Conservation (phyloP, 192 early-diverging fungal genomes). For the Rhizoclosmatium globosum region DNA sequence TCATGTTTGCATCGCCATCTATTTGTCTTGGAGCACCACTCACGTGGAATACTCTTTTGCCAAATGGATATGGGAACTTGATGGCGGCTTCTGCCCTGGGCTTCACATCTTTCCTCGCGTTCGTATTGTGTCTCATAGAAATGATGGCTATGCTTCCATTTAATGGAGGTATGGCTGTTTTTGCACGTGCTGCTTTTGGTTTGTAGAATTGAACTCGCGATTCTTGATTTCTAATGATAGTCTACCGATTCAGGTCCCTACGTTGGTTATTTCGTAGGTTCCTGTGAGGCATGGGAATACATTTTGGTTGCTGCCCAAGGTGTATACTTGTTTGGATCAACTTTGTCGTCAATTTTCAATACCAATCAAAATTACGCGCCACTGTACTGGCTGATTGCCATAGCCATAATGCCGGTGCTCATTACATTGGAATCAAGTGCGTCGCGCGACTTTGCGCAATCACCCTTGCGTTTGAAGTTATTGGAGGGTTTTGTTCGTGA, state of each 20-base stretch:
- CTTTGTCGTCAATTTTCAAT: not conserved
- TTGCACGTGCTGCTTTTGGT: conserved; percentile 20
- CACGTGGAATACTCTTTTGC: not conserved
- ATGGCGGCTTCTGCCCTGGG: not conserved
- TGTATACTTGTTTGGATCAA: not conserved
- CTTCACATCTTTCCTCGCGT: not conserved
- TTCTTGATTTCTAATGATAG: not conserved
- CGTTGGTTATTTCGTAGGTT: conserved; percentile 15
- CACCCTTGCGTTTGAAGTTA: not conserved
- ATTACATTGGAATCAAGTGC: not conserved
- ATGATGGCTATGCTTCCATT: conserved; percentile 34
- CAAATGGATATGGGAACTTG: not conserved
- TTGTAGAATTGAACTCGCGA: not conserved
- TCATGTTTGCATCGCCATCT: not conserved
- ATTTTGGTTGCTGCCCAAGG: not conserved
- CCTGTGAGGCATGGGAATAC: conserved; percentile 20
- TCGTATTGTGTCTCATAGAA: not conserved
- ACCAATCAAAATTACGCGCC: not conserved
- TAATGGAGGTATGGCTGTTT: conserved; percentile 22
- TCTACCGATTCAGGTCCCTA: not conserved
- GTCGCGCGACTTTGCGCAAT: not conserved
- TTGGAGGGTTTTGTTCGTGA: not conserved
- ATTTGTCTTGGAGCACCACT: not conserved
- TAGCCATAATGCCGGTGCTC: not conserved
- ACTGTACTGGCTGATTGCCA: not conserved